Percentiles rank a stretch among this genome's conserved stretches.
Conservation (phyloP, 345 rosid genomes). For the Corymbia maculata region DNA sequence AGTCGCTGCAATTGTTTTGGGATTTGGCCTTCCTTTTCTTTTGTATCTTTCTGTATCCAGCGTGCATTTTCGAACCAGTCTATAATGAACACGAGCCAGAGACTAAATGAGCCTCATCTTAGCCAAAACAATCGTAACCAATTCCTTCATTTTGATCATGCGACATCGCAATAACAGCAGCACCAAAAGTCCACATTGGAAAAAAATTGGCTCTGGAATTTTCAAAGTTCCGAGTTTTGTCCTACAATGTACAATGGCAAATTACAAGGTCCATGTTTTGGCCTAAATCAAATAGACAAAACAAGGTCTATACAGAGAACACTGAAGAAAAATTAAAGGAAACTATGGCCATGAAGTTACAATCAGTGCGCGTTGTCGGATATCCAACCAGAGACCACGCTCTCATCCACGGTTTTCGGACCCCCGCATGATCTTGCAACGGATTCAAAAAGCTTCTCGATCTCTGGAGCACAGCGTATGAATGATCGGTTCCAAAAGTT, state of each 20-base stretch:
- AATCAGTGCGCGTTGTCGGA: slow-evolving; percentile 37
- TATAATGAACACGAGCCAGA: neutral
- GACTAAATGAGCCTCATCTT: neutral
- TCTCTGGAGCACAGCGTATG: slow-evolving; percentile 44
- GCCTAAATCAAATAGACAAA: neutral
- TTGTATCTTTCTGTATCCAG: neutral
- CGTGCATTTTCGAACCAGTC: too few species aligned
- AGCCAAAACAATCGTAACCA: neutral
- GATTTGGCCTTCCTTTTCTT: too few species aligned
- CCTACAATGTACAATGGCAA: neutral
- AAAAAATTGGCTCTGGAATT: neutral
- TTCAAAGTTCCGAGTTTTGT: neutral
- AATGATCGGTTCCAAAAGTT: slow-evolving; percentile 39
- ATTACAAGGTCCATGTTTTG: neutral
- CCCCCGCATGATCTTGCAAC: slow-evolving; percentile 51
- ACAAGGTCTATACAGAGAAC: neutral
- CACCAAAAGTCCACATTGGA: neutral
- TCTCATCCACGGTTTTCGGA: slow-evolving; percentile 31
- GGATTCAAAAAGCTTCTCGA: slow-evolving; percentile 39
- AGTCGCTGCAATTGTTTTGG: neutral
- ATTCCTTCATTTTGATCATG: neutral
- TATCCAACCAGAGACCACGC: slow-evolving; percentile 28
- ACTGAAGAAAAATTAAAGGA: neutral
- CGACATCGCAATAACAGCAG: neutral
- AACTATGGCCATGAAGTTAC: neutral